A percentile compares a stretch with the other conserved stretches of the same genome.
Conservation (phyloP, 2,329 filamentous ascomycete species). For the Penicillium freii region DNA sequence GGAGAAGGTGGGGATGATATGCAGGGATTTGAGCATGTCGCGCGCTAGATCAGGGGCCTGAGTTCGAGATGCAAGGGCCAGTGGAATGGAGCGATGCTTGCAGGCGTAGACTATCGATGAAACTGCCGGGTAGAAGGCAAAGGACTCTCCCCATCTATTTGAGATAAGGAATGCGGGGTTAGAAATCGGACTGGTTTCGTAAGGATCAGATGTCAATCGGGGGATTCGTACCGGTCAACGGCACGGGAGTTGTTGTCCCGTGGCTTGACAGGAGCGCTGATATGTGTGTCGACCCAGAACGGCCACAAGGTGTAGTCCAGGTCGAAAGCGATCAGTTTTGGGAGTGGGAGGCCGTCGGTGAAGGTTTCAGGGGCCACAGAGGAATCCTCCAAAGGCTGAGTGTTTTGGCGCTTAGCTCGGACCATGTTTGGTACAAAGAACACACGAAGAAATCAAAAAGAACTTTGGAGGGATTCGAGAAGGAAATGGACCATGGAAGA, state of each 20-base stretch:
- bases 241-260: constrained; percentile 52
- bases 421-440: constrained; percentile 26
- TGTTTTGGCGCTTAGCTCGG: constrained; percentile 36
- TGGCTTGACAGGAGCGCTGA: constrained; percentile 69
- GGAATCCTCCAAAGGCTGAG: constrained; percentile 35
- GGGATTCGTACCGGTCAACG: constrained; percentile 39
- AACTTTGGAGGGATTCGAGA: not conserved
- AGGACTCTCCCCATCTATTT: constrained; percentile 60
- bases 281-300: constrained; percentile 96
- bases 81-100: constrained; percentile 50
- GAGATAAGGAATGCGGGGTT: constrained; percentile 5
- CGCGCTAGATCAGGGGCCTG: constrained; percentile 73
- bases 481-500: constrained; percentile 5
- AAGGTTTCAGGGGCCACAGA: constrained; percentile 54
- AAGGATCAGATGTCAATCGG: not conserved
- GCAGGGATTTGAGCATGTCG: constrained; percentile 74
- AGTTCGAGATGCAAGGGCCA: constrained; percentile 80
- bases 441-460: not conserved
- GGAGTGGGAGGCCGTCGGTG: constrained; percentile 68
- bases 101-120: constrained; percentile 65
- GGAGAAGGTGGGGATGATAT: constrained; percentile 52
- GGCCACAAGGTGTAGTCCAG: constrained; percentile 99
- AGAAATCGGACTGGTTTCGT: not conserved
- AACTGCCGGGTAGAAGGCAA: constrained; percentile 69
- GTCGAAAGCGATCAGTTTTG: constrained; percentile 85